Conservation (phyloP, 495 filamentous ascomycete genomes). For the Apodospora peruviana region DNA sequence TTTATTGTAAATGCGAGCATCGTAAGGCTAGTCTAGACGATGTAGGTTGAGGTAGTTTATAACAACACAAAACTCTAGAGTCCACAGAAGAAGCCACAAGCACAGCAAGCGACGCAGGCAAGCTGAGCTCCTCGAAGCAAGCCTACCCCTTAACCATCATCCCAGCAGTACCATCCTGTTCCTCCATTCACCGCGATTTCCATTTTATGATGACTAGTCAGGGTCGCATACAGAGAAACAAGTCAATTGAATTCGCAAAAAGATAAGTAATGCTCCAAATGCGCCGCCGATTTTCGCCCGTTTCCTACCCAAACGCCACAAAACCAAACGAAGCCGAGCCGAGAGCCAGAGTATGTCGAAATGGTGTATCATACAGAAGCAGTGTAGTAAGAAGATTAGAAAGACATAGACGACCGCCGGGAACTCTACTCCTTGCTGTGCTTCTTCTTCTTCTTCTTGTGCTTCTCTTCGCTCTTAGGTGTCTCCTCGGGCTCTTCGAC, state of each 20-base stretch:
- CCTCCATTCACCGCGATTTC: no score
- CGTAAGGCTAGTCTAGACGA: not conserved
- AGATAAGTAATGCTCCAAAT: not conserved
- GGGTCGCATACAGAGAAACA: no score
- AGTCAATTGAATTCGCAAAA: no score
- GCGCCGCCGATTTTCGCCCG: conserved; percentile 1
- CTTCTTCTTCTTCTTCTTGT: conserved; percentile 45
- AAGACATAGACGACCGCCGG: conserved; percentile 16
- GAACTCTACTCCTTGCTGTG: conserved; percentile 37
- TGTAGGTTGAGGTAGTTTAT: no score
- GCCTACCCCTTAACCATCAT: no score
- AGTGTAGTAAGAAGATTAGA: conserved; percentile 10
- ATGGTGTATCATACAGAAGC: conserved; percentile 33
- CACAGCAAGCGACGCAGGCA: no score
- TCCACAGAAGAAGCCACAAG: no score
- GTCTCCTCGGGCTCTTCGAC: conserved; percentile 21
- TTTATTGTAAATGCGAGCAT: not conserved
- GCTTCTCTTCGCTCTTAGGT: conserved; percentile 32
- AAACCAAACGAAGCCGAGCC: conserved; percentile 22
- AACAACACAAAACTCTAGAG: no score
- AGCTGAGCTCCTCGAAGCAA: no score
- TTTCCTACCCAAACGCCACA: conserved; percentile 12
- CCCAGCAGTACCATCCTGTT: no score
- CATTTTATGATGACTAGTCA: no score
- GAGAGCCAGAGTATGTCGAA: conserved; percentile 28